A percentile compares a stretch with the other conserved stretches of the same genome.
These are phyloP conservation scores for Ceratobasidium sp. DNA, from an alignment of 1,284 basidiomycete genomes.

Conservation along the genomic window DNA sequence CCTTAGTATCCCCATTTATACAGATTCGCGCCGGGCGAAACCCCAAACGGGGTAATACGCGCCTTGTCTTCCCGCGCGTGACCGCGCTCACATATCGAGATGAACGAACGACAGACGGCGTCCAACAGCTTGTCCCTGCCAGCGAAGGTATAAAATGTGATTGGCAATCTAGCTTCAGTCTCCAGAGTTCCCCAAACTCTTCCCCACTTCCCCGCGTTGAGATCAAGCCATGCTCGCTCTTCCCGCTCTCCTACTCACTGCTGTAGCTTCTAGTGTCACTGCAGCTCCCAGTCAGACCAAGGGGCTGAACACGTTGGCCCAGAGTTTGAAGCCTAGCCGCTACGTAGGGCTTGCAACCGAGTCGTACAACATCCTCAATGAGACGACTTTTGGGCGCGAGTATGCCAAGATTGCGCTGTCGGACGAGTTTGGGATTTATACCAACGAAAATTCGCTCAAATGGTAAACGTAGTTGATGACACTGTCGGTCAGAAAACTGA, in stretches of 20 bases:
- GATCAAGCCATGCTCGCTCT: conserved; percentile 16
- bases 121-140: background rate
- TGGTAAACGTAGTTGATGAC: conserved; percentile 29
- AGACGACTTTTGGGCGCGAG: conserved; percentile 30
- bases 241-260: conserved; percentile 1
- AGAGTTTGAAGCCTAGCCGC: conserved; percentile 15
- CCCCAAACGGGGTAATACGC: conserved; percentile 12
- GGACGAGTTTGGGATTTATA: conserved; percentile 40
- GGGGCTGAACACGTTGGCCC: conserved; percentile 27
- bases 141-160: conserved; percentile 16
- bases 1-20: conserved; percentile 26
- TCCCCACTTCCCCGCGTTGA: conserved; percentile 17
- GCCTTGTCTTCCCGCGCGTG: conserved; percentile 15
- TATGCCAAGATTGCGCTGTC: conserved; percentile 32
- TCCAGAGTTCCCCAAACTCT: conserved; percentile 36
- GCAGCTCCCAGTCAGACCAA: conserved; percentile 7
- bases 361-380: conserved; percentile 34
- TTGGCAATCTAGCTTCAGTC: background rate
- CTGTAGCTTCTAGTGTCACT: background rate
- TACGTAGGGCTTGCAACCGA: conserved; percentile 37
- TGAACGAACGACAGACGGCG: background rate
- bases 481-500: background rate
- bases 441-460: conserved; percentile 42
- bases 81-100: conserved; percentile 10
- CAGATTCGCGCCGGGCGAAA: background rate